These are phyloP conservation scores for Termitomyces sp. DNA, from an alignment of 768 basidiomycete species.

Conservation along the genomic window DNA sequence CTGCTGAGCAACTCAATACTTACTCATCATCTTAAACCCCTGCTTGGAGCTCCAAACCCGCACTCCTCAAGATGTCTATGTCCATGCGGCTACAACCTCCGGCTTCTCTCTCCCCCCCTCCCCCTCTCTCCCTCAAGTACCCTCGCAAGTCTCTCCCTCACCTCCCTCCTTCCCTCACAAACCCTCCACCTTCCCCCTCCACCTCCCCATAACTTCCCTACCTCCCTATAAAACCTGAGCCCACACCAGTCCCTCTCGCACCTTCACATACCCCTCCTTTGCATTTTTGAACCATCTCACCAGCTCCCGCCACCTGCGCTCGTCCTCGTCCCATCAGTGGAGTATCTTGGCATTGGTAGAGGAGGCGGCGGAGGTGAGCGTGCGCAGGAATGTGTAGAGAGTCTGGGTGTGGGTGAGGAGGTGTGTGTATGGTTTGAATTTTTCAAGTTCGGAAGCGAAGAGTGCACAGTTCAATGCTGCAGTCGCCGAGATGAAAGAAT, in stretches of 20 bases:
- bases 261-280: constrained; percentile 83
- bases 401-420: constrained; percentile 72
- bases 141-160: constrained; percentile 67
- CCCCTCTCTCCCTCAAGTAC: constrained; percentile 74
- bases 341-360: neutral
- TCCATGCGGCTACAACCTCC: constrained; percentile 11
- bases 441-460: constrained; percentile 93
- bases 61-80: constrained; percentile 16
- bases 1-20: constrained; percentile 16
- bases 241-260: constrained; percentile 85
- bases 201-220: constrained; percentile 34
- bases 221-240: constrained; percentile 82
- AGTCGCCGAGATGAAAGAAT: too few relatives aligned
- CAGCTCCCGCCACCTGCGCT: neutral
- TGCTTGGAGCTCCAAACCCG: constrained; percentile 11
- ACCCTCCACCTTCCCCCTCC: constrained; percentile 32
- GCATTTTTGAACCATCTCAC: constrained; percentile 71
- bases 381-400: constrained; percentile 74
- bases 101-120: constrained; percentile 49
- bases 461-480: constrained; percentile 36
- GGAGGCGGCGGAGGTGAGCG: constrained; percentile 58
- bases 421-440: constrained; percentile 90
- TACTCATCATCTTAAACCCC: constrained; percentile 13
- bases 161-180: constrained; percentile 59
- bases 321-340: neutral